Conservation (phyloP, 163 green algal genomes). For the Scenedesmus sp. region DNA sequence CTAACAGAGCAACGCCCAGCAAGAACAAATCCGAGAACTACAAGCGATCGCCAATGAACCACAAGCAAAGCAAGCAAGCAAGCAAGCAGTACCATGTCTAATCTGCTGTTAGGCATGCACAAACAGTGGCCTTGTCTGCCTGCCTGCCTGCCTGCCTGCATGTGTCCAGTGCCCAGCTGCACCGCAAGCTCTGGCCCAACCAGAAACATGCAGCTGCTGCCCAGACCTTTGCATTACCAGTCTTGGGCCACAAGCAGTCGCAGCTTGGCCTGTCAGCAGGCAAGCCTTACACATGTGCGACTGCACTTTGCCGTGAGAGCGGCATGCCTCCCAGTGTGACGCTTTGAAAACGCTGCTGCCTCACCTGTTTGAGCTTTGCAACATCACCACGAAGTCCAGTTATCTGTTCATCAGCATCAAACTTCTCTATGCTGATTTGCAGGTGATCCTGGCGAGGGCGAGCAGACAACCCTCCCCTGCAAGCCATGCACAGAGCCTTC, state of each 20-base stretch:
- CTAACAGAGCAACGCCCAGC: no score
- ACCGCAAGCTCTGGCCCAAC: neutral
- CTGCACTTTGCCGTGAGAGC: neutral
- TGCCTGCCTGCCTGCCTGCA: neutral
- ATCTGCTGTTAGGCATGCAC: neutral
- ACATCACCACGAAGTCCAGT: slow-evolving; percentile 45
- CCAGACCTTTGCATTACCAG: no score
- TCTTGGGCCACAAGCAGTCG: neutral
- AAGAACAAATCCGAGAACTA: no score
- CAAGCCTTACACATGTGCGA: neutral
- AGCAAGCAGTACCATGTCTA: neutral
- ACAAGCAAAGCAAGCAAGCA: neutral
- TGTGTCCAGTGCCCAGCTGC: neutral
- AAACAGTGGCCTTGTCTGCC: neutral
- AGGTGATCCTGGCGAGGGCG: slow-evolving; percentile 43
- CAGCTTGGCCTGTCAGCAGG: neutral
- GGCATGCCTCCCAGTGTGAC: neutral
- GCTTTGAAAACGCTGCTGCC: neutral
- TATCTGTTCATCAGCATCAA: slow-evolving; percentile 49
- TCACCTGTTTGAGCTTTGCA: slow-evolving; percentile 46
- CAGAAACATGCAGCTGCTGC: neutral
- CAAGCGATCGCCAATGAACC: no score
- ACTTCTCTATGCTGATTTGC: slow-evolving; percentile 50
- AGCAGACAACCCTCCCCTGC: slow-evolving; percentile 2
- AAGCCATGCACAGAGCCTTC: neutral